These are phyloP conservation scores for Inga laurina DNA, from an alignment of 306 rosid genomes.

Conservation along the genomic window DNA sequence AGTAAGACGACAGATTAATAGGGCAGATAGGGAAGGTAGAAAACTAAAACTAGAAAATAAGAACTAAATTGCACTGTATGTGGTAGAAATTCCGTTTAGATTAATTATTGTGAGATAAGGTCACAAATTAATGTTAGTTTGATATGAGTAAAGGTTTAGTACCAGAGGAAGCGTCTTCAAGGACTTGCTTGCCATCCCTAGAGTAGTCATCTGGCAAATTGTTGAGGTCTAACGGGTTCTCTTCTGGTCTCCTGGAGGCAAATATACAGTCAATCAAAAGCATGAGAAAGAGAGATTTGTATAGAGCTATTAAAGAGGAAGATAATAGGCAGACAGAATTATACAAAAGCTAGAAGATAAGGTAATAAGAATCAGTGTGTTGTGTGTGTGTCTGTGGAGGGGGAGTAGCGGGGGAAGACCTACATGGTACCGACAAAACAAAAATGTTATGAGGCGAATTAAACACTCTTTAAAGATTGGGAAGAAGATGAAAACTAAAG, in stretches of 20 bases:
- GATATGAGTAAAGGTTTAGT: not conserved
- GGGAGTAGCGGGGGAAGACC: conserved; percentile 49
- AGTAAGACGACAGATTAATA: not conserved
- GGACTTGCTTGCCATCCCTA: conserved; percentile 10
- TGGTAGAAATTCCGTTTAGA: not conserved
- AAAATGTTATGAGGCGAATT: not conserved
- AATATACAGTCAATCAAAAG: not conserved
- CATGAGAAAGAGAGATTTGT: conserved; percentile 1
- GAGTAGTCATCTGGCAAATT: conserved; percentile 10
- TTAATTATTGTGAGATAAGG: not conserved
- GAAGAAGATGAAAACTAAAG: conserved; percentile 36
- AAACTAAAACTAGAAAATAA: not conserved
- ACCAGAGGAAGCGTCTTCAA: conserved; percentile 1
- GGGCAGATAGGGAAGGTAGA: not conserved
- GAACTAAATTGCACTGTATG: not conserved
- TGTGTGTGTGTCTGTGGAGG: not conserved
- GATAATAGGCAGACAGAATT: not conserved
- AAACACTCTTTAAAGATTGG: conserved; percentile 39
- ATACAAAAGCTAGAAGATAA: not conserved
- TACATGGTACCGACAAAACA: conserved; percentile 72
- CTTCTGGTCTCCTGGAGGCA: conserved; percentile 75
- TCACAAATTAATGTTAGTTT: not conserved
- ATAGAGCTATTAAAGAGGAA: not conserved
- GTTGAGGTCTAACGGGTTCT: conserved; percentile 15
- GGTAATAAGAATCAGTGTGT: conserved; percentile 25